Evolutionary conservation across 2,329 filamentous ascomycete genomes (phyloP).

Genomic region (Truncatella angustata): DNA sequence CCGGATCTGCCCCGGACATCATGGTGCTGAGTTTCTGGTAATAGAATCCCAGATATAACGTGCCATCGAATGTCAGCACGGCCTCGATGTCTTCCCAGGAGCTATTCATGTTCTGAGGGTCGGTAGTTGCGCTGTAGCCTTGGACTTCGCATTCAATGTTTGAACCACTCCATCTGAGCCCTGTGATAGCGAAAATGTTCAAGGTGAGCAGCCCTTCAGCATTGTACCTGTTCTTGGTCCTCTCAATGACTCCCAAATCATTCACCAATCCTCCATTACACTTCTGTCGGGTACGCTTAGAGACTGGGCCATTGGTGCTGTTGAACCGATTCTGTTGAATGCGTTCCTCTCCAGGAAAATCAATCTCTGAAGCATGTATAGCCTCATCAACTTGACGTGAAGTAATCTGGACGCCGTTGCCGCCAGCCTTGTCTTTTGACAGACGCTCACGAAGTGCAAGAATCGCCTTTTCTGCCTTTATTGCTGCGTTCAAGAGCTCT

Average conservation of each 20-base stretch:
- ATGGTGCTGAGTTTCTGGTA: too few relatives aligned
- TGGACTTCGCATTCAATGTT: not conserved
- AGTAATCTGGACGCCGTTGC: not conserved
- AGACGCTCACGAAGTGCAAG: not conserved
- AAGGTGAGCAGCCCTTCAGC: not conserved
- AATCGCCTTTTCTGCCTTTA: not conserved
- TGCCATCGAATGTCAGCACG: too few relatives aligned
- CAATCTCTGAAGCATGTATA: not conserved
- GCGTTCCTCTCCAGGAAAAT: constrained; percentile 6
- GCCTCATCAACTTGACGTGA: not conserved
- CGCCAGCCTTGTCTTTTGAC: not conserved
- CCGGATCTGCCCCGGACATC: too few relatives aligned
- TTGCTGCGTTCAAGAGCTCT: not conserved
- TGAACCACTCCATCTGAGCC: not conserved
- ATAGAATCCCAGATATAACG: too few relatives aligned
- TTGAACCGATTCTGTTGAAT: not conserved
- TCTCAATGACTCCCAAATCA: not conserved
- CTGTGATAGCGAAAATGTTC: not conserved
- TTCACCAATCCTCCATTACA: not conserved
- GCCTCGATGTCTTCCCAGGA: too few relatives aligned
- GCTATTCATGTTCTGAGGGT: too few relatives aligned
- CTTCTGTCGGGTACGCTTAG: not conserved
- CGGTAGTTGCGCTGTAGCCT: too few relatives aligned
- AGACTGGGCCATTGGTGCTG: not conserved
- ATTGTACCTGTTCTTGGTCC: not conserved